Conservation (phyloP, 2,329 filamentous ascomycete genomes). For the Chaetomium sp. region DNA sequence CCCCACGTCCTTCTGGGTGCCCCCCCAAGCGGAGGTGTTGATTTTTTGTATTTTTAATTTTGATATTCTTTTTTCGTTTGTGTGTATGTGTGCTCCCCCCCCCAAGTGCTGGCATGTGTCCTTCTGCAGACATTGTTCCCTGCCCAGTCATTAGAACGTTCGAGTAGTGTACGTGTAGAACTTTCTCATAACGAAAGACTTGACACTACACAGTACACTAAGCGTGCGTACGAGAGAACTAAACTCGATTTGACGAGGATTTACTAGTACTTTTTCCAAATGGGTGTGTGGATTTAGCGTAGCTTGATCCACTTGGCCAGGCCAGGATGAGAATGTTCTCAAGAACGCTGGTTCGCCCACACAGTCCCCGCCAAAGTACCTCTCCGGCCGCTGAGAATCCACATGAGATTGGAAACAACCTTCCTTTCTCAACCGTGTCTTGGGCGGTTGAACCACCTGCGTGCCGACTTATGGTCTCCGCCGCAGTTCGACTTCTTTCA, state of each 20-base stretch:
- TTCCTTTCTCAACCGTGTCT: not conserved
- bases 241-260: not conserved
- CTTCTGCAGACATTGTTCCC: too few relatives aligned
- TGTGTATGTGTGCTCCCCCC: not conserved
- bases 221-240: not conserved
- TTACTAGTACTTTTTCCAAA: constrained; percentile 12
- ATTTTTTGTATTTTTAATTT: not conserved
- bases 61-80: not conserved
- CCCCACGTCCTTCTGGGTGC: constrained; percentile 7
- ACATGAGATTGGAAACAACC: not conserved
- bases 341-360: not conserved
- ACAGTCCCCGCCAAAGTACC: constrained; percentile 9
- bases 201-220: too few relatives aligned
- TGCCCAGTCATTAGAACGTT: too few relatives aligned
- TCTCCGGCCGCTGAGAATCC: not conserved
- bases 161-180: too few relatives aligned
- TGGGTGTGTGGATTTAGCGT: constrained; percentile 9
- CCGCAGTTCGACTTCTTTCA: too few relatives aligned
- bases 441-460: not conserved
- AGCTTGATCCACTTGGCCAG: constrained; percentile 10
- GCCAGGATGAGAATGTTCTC: not conserved
- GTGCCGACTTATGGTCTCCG: not conserved
- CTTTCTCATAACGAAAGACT: too few relatives aligned
- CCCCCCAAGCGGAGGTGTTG: not conserved
- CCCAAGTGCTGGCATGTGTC: not conserved